Evolutionary conservation across 352 stramenopile species (phyloP), one percentile per base, ranked within the genome.

Genomic region (Phytophthora ohioensis): DNA sequence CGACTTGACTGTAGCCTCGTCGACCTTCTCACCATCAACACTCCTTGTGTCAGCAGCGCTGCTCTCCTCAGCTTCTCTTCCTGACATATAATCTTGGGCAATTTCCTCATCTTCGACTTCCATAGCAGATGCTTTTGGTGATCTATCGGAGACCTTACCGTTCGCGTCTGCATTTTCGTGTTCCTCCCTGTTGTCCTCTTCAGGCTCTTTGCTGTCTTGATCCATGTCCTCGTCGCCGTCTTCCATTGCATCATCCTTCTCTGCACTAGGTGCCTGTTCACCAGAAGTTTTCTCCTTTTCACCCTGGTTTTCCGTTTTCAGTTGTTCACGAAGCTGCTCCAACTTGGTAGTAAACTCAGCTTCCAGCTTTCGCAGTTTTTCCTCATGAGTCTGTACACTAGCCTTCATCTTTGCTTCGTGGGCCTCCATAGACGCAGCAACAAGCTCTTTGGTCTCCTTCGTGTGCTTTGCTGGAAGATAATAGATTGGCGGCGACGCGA

Each of bases 381-480:
- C 71, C 31, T 91, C 68, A 36, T 87, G 74, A 27, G 78, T 80
- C 10, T 74, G 76, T n/a, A 67, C 53, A 17, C 65, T 76, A 10
- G 61, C 41, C 53, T 82, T 76, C 52, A 78, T 67, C 66, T 92
- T 95, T n/a, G 86, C 85, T 60, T 92, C 78, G 31, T 85, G 64
- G 13, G 85, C 87, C 58, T 95, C 87, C 55, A 84, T 78, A 0
- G 84, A 91, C 6, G 85, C 85, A 36, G 80, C 82, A 13, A 95
- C 71, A 2, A 95, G 64, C 47, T 91, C 87, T 17, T 91, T 78
- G 1, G 82, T 93, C 54, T 95, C 87, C 47, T 93, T 91, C 15
- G 85, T 95, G 68, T 91, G 85, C 36, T 82, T 89, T 38, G 77
- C 71, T 17, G 88, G 88, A 15, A 92, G 73, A 56, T 93, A 95